Evolutionary conservation across 805 yeast species (phyloP).

Genomic region (Lipomyces yamadae): DNA sequence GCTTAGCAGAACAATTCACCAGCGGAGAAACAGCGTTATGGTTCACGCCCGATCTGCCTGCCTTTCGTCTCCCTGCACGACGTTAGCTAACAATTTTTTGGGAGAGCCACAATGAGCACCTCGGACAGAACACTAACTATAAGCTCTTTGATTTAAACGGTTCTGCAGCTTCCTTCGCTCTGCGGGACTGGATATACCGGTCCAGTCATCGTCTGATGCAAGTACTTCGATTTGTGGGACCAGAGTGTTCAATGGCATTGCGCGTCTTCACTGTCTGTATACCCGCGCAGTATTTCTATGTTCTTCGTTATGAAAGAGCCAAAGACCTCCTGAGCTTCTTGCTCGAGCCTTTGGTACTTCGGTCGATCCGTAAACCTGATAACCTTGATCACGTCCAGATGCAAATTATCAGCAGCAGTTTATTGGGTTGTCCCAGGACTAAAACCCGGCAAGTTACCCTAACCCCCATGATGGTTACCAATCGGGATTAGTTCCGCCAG

Average conservation of each 20-base stretch:
- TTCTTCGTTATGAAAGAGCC: constrained; percentile 6
- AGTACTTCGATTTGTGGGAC: constrained; percentile 5
- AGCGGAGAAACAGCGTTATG: constrained; percentile 6
- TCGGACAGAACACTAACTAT: constrained; percentile 5
- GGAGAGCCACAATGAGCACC: constrained; percentile 3
- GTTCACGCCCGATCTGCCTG: background rate
- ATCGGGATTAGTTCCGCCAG: background rate
- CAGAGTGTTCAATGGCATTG: constrained; percentile 7
- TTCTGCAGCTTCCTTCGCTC: constrained; percentile 9
- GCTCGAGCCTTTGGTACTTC: constrained; percentile 8
- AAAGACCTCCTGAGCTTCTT: constrained; percentile 3
- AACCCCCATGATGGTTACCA: background rate
- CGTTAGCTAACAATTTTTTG: background rate
- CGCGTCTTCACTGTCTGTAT: constrained; percentile 5
- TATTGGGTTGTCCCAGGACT: background rate
- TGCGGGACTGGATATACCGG: constrained; percentile 5
- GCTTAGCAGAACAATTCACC: constrained; percentile 3
- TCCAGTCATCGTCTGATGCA: constrained; percentile 3
- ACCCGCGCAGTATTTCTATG: background rate
- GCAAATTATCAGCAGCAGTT: constrained; percentile 4
- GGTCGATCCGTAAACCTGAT: constrained; percentile 3
- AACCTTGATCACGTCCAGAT: constrained; percentile 5
- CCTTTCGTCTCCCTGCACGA: constrained; percentile 5
- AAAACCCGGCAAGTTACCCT: background rate
- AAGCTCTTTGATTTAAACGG: constrained; percentile 7